Conservation (phyloP, 129 eudicot genomes). For the Lactuca sativa region DNA sequence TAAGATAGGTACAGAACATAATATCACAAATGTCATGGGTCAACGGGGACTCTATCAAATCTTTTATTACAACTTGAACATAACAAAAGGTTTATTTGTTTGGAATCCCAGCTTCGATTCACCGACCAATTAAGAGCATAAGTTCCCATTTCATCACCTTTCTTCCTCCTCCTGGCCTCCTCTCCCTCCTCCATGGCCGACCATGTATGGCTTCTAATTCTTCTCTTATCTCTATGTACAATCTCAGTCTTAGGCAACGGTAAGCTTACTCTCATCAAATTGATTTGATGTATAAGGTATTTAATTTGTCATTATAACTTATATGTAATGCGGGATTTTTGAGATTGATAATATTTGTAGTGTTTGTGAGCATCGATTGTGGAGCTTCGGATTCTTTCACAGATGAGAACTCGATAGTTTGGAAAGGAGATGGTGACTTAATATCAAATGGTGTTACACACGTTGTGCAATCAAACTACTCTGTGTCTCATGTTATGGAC, state of each 20-base stretch:
- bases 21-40: not conserved
- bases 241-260: slow-evolving; percentile 23
- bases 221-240: slow-evolving; percentile 6
- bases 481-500: slow-evolving; percentile 41
- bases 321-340: not conserved
- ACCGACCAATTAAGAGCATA: slow-evolving; percentile 9
- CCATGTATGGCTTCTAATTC: slow-evolving; percentile 25
- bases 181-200: slow-evolving; percentile 11
- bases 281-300: not conserved
- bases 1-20: not conserved
- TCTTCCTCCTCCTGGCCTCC: slow-evolving; percentile 9
- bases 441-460: slow-evolving; percentile 40
- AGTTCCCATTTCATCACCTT: slow-evolving; percentile 10
- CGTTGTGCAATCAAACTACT: slow-evolving; percentile 32
- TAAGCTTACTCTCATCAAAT: slow-evolving; percentile 4
- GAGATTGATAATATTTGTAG: slow-evolving; percentile 23
- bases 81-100: not conserved
- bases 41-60: not conserved
- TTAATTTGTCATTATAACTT: not conserved
- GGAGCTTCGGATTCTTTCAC: slow-evolving; percentile 43
- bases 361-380: slow-evolving; percentile 51
- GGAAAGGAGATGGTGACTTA: slow-evolving; percentile 50
- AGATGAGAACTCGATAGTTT: slow-evolving; percentile 38
- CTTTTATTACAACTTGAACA: not conserved
- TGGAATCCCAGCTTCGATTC: not conserved